Evolutionary conservation across 2,329 filamentous ascomycete genomes (phyloP), one percentile per base, ranked within the genome.

Genomic region (Anthostomella pinea): DNA sequence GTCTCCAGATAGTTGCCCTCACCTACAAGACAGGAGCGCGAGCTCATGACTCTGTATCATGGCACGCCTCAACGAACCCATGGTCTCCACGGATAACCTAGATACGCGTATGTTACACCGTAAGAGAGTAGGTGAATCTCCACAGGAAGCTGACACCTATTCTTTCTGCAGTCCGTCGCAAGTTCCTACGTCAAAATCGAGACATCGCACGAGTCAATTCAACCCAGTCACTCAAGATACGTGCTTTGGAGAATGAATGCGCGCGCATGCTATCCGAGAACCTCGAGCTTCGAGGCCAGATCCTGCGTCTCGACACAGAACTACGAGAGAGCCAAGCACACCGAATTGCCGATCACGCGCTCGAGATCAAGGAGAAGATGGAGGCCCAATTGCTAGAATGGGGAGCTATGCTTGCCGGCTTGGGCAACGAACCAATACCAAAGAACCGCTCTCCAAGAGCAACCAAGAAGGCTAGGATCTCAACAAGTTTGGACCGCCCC

Each of bases 141-240:
- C n/a, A n/a, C n/a, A n/a, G 14, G 19, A 24, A 30, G 21, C 30
- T 45, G 16, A 43, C 22, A 39, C n/a, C n/a, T 13, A 30, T 21
- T 15, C 27, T 37, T 33, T 15, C 31, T 33, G 19, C 52, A 90
- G 85, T 91, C 41, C 85, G 87, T 59, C 78, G 83, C 55, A 82
- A 84, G 58, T 87, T 90, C 57, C 70, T 90, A 53, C 78, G 87
- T 36, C 87, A 93, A 60, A 94, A 94, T 59, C 78, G 85, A 63
- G 87, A 93, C 55, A 83, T 93, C 46, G 86, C 86, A 45, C 81
- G 82, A 58, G 79, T 75, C 53, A 93, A 94, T 65, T 87, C 86
- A 16, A 74, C 77, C 33, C 85, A 90, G 60, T 85, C 84, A 20
- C 71, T 87, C 20, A 82, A 83, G 48, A 90, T 93, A 52, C 81